Evolutionary conservation across 495 filamentous ascomycete species (phyloP).

Genomic region (Coniosporium apollinis): DNA sequence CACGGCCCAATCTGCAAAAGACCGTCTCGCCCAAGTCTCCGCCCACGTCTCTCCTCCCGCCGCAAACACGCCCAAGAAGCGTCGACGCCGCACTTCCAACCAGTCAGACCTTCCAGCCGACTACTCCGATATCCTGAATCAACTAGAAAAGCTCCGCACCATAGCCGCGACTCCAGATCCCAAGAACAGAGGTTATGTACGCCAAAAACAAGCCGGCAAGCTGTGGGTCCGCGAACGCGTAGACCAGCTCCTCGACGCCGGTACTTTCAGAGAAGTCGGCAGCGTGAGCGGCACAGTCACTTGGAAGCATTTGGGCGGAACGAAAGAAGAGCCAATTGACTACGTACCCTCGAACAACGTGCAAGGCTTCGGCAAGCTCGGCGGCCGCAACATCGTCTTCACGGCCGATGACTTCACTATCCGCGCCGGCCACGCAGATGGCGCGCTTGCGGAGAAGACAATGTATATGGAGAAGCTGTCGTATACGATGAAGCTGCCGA

Average conservation of each 20-base stretch:
- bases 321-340: slow-evolving; percentile 31
- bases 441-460: slow-evolving; percentile 38
- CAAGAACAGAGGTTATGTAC: slow-evolving; percentile 36
- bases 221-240: slow-evolving; percentile 49
- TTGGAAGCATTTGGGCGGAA: slow-evolving; percentile 33
- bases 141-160: slow-evolving; percentile 30
- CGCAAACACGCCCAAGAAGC: background rate
- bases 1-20: too few species aligned
- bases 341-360: slow-evolving; percentile 11
- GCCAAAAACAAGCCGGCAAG: slow-evolving; percentile 46
- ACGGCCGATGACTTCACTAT: slow-evolving; percentile 51
- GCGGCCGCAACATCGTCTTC: slow-evolving; percentile 37
- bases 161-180: slow-evolving; percentile 37
- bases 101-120: slow-evolving; percentile 33
- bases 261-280: slow-evolving; percentile 39
- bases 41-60: slow-evolving; percentile 3
- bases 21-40: slow-evolving; percentile 7
- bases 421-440: slow-evolving; percentile 45
- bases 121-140: slow-evolving; percentile 40
- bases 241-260: slow-evolving; percentile 34
- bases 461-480: slow-evolving; percentile 37
- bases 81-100: slow-evolving; percentile 11
- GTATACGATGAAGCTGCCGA: slow-evolving; percentile 27
- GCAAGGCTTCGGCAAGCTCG: slow-evolving; percentile 30
- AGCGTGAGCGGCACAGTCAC: slow-evolving; percentile 40